Base-by-base conservation (phyloP, 2,329 filamentous ascomycete species). In the Beauveria rudraprayagi region DNA sequence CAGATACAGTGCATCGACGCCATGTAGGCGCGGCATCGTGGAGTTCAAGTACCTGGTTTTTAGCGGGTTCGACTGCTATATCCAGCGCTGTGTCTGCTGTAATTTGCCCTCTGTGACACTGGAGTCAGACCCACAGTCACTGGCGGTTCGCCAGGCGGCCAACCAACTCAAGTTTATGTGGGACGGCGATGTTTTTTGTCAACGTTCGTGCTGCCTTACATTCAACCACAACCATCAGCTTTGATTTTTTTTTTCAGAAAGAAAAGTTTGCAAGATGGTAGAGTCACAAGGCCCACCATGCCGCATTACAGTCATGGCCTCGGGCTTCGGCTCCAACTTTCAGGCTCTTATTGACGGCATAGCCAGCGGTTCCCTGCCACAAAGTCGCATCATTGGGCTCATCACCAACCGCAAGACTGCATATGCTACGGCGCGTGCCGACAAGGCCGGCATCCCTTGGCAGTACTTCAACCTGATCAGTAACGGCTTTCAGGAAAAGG, bases 401-500 rank as follows among this genome's bases (percentile, higher is more conserved):
- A 71, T 79, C 19, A 76, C 78, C 11, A 83, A 83, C 69, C 73
- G 79, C 40, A 75, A 72, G 63, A 79, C 73, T 19, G 80, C 80
- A 5, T 78, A 73, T 61, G 79, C 80, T 1, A 75, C 65, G 8
- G 66, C 67, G 43, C 71, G 77, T 43, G 77, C 76, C 8, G 73
- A 76, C 28, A 77, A 72, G 82, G 85, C 68, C 41, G 73, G 72
- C 61, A 92, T 95, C 61, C 86, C 89, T 0, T 90, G 84, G 60
- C 83, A 84, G 60, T 93, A 93, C 77, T 91, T 93, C 80, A 93
- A 93, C 73, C 83, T 94, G 46, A 80, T 92, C 61, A 81, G 83
- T 41, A 87, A 91, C 75, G 91, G 91, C 62, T 83, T 82, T 70
- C 70, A 77, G 58, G 65, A 66, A n/a, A 77, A 77, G 61, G 79